These are phyloP conservation scores for Populus hybrid DNA, from an alignment of 441 rosid genomes.

Conservation along the genomic window DNA sequence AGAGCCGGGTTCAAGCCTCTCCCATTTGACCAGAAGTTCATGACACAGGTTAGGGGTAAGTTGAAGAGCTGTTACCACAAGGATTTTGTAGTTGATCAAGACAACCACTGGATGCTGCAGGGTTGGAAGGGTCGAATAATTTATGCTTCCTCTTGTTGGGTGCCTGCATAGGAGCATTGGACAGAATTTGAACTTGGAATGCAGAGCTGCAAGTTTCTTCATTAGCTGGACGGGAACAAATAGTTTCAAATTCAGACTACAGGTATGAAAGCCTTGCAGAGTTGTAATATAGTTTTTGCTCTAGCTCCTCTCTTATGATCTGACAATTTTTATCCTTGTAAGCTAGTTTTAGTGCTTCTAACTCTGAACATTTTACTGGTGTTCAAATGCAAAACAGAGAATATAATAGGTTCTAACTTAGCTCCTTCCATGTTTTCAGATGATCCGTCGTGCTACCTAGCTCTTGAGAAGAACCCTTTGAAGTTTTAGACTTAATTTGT, in stretches of 20 bases:
- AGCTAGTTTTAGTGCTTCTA: not conserved
- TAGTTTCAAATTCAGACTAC: not conserved
- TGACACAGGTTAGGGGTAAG: conserved; percentile 34
- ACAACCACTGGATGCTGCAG: conserved; percentile 61
- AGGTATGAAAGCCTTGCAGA: conserved; percentile 10
- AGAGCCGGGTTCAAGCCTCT: conserved; percentile 69
- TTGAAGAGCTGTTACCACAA: conserved; percentile 56
- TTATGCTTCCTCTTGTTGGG: conserved; percentile 62
- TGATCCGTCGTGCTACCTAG: not conserved
- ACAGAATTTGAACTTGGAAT: conserved; percentile 5
- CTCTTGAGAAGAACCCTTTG: not conserved
- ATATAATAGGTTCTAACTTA: not conserved
- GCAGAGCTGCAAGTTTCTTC: conserved; percentile 2
- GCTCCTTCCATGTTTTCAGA: not conserved
- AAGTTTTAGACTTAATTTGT: not conserved
- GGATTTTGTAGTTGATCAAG: conserved; percentile 64
- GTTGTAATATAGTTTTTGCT: not conserved
- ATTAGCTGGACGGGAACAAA: not conserved
- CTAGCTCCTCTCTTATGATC: not conserved
- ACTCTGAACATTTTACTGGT: not conserved
- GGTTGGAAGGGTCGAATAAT: conserved; percentile 84
- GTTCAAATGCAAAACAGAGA: not conserved
- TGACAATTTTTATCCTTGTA: not conserved
- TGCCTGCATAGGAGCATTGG: conserved; percentile 32
- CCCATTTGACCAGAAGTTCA: conserved; percentile 35